These are phyloP conservation scores for Aquanectria penicillioides DNA, from an alignment of 2,329 filamentous ascomycete genomes.

Conservation along the genomic window DNA sequence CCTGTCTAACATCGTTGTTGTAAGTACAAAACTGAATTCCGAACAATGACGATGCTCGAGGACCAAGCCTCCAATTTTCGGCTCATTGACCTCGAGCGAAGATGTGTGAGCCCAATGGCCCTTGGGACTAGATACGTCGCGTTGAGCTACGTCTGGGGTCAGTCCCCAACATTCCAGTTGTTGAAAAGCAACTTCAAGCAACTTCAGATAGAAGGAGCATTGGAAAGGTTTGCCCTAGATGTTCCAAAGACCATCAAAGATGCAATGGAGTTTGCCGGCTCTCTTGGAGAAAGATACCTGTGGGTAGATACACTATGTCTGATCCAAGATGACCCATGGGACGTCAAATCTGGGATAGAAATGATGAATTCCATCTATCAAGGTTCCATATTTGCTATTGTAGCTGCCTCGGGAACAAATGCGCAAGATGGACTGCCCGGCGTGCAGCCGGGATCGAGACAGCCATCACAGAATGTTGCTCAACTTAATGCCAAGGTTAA, in stretches of 20 bases:
- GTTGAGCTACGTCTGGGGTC: constrained; percentile 5
- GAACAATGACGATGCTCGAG: not conserved
- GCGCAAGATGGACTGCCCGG: constrained; percentile 11
- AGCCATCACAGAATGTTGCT: not conserved
- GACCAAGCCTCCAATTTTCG: constrained; percentile 14
- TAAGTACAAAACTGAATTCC: not conserved
- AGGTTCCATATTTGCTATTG: constrained; percentile 2
- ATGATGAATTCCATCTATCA: constrained; percentile 21
- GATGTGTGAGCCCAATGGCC: constrained; percentile 5
- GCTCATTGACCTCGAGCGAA: constrained; percentile 4
- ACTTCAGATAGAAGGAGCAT: not conserved
- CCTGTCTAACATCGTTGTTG: not conserved
- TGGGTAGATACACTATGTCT: constrained; percentile 34
- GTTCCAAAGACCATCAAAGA: constrained; percentile 7
- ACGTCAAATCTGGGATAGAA: constrained; percentile 2
- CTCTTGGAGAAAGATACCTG: constrained; percentile 23
- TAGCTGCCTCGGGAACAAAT: not conserved
- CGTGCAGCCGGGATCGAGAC: constrained; percentile 4
- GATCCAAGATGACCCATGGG: constrained; percentile 23
- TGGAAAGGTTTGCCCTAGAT: not conserved
- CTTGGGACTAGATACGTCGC: not conserved
- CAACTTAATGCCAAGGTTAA: constrained; percentile 9
- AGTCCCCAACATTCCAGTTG: not conserved
- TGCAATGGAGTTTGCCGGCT: constrained; percentile 13
- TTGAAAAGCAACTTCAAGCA: not conserved